Evolutionary conservation across 176 grass and related monocot genomes (phyloP), one percentile per base, ranked within the genome.

Genomic region (Pharus latifolius): DNA sequence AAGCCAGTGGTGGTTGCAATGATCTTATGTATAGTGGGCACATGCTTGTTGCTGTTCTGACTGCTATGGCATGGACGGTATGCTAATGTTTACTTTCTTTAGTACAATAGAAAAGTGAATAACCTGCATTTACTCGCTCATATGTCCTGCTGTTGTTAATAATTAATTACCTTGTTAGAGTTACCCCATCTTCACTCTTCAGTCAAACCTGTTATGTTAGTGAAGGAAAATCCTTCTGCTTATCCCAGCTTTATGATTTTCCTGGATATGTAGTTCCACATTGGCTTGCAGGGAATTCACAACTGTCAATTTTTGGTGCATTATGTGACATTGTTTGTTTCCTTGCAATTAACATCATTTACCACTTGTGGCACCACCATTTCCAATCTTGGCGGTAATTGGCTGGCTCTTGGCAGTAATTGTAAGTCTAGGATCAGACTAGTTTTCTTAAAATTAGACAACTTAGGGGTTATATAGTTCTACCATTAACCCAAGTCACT

Each of bases 1-100:
- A 77, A 84, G 87, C 89, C 60, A 82, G 84, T 51, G 92, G 92
- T 10, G 92, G 88, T 67, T 96, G 92, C 69, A 98, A 87, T 73
- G 94, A 98, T 49, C 84, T 98, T 75, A 80, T 98, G 51, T 98
- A 93, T 32, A 98, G 94, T 60, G 94, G 94, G 2, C 92, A 96
- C 65, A 92, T 96, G 85, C 69, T 92, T 82, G 92, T 96, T 76
- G 73, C 88, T 72, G 92, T 96, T 30, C 74, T 96, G 43, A 96
- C 92, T 56, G 92, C 85, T 84, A 96, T 96, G 92, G 88, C 92
- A 50, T 96, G 92, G 92, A 92, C 86, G 73, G 92, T 96, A 87
- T 46, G 70, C 3, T 63, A 24, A 14, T 4, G 58, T 61, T 72
- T 30, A 0, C 47, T 16, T 73, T 42, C 54, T 22, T 33, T 61